Evolutionary conservation across 208 protist species (phyloP).

Genomic region (Trypanosoma melophagium): DNA sequence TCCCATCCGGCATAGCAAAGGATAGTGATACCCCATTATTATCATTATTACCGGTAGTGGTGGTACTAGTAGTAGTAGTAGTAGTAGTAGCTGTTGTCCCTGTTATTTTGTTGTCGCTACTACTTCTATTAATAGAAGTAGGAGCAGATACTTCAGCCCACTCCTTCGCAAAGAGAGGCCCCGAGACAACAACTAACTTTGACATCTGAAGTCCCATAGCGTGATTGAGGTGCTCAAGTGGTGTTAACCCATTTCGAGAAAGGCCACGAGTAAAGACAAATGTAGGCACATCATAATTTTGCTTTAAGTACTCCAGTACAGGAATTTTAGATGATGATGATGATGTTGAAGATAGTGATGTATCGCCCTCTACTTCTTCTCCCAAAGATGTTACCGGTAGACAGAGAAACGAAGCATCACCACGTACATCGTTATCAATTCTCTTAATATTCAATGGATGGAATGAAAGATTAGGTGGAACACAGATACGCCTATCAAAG

Average conservation of each 20-base stretch:
- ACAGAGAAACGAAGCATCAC: slow-evolving; percentile 25
- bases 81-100: not conserved
- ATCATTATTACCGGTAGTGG: not conserved
- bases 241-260: slow-evolving; percentile 21
- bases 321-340: not conserved
- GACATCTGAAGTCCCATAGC: not conserved
- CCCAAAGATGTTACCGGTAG: slow-evolving; percentile 33
- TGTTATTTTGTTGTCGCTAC: slow-evolving; percentile 1
- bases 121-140: not conserved
- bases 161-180: slow-evolving; percentile 65
- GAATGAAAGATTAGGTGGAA: slow-evolving; percentile 20
- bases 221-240: slow-evolving; percentile 16
- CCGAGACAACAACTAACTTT: slow-evolving; percentile 52
- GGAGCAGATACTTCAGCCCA: slow-evolving; percentile 48
- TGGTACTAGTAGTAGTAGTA: not conserved
- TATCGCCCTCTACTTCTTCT: not conserved
- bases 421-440: slow-evolving; percentile 8
- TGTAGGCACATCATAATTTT: slow-evolving; percentile 11
- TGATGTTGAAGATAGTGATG: not conserved
- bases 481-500: slow-evolving; percentile 14
- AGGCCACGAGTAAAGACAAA: slow-evolving; percentile 29
- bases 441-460: slow-evolving; percentile 19
- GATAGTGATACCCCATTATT: slow-evolving; percentile 39
- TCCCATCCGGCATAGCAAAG: slow-evolving; percentile 33
- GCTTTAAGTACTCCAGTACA: slow-evolving; percentile 8